These are phyloP conservation scores for Actinomortierella wolfii DNA, from an alignment of 371 early-diverging fungal genomes.

Conservation along the genomic window DNA sequence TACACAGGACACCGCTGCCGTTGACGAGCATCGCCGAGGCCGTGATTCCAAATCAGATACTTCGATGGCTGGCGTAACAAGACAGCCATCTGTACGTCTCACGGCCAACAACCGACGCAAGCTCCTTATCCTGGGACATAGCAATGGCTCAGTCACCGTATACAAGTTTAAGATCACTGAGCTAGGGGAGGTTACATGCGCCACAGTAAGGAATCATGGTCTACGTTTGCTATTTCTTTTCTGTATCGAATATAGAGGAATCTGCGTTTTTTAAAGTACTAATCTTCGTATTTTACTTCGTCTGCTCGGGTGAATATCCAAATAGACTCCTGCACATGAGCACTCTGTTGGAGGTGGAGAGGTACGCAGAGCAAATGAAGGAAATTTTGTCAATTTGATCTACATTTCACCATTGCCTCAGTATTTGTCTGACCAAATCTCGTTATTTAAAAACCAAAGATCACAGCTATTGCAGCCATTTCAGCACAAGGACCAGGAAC, in stretches of 20 bases:
- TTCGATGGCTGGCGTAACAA: too few species aligned
- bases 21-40: too few species aligned
- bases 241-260: too few species aligned
- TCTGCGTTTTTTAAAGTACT: background rate
- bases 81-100: too few species aligned
- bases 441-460: conserved; percentile 10
- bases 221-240: background rate
- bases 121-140: conserved; percentile 37
- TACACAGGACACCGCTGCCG: too few species aligned
- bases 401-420: background rate
- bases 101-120: conserved; percentile 27
- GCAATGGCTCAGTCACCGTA: conserved; percentile 33
- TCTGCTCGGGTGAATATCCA: background rate
- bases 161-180: conserved; percentile 35
- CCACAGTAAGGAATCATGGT: conserved; percentile 10
- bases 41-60: too few species aligned
- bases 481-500: conserved; percentile 25
- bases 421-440: too few species aligned
- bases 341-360: too few species aligned
- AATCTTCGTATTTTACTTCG: too few species aligned
- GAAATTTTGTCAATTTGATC: background rate
- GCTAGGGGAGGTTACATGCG: conserved; percentile 27
- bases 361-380: background rate
- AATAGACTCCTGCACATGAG: background rate
- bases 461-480: conserved; percentile 34